Conservation (phyloP, 257 asterid genomes). For the Misopates orontium region DNA sequence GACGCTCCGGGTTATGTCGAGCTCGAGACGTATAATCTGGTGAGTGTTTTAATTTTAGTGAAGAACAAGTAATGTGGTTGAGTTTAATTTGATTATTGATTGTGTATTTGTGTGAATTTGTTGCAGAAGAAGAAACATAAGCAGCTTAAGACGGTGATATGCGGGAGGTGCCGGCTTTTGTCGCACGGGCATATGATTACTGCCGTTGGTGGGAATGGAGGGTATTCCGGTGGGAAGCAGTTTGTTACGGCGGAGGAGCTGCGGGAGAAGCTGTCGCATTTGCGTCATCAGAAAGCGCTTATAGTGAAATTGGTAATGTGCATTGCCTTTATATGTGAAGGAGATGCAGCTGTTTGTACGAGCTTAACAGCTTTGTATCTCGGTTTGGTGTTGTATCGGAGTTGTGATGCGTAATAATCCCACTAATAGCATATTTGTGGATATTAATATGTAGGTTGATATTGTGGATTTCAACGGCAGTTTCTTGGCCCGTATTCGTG, state of each 20-base stretch:
- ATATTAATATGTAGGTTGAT: conserved; percentile 96
- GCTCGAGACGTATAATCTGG: conserved; percentile 46
- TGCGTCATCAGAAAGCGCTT: conserved; percentile 80
- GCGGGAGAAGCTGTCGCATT: conserved; percentile 82
- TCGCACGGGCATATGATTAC: conserved; percentile 98
- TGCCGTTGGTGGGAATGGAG: conserved; percentile 99
- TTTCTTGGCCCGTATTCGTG: conserved; percentile 83
- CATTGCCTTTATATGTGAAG: conserved; percentile 8
- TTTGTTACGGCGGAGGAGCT: conserved; percentile 96
- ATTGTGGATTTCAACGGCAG: conserved; percentile 97
- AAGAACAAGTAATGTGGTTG: not conserved
- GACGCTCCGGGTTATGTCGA: conserved; percentile 80
- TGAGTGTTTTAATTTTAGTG: not conserved
- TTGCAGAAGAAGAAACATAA: conserved; percentile 90
- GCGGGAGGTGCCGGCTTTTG: conserved; percentile 92
- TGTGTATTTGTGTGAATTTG: conserved; percentile 27
- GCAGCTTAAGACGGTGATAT: conserved; percentile 71
- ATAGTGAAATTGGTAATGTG: conserved; percentile 75
- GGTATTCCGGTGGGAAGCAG: conserved; percentile 95
- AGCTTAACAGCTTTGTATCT: not conserved
- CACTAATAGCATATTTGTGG: too few relatives aligned
- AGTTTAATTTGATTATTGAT: not conserved
- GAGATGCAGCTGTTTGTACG: not conserved
- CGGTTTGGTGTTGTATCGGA: conserved; percentile 3
- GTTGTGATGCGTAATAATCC: too few relatives aligned